Evolutionary conservation across 2,329 filamentous ascomycete species (phyloP).

Genomic region (Blumeria graminis): DNA sequence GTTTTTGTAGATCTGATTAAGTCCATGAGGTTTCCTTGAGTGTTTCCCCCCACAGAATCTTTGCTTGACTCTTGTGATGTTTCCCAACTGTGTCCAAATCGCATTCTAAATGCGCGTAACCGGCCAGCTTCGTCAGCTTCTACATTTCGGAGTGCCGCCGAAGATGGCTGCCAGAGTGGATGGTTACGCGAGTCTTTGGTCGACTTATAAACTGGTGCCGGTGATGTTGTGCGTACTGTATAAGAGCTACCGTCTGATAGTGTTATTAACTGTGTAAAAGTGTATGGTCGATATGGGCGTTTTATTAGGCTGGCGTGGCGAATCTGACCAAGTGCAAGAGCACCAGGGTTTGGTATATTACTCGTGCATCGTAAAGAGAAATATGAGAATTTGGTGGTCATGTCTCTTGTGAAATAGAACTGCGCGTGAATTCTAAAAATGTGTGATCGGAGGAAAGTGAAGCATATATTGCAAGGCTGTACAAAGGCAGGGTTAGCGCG

Average conservation of each 20-base stretch:
- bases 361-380: neutral
- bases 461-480: too few relatives aligned
- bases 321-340: constrained; percentile 7
- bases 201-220: constrained; percentile 31
- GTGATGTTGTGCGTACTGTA: constrained; percentile 54
- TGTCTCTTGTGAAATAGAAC: constrained; percentile 7
- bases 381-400: constrained; percentile 5
- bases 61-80: constrained; percentile 14
- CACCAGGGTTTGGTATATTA: neutral
- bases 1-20: neutral
- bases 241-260: constrained; percentile 79
- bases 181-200: constrained; percentile 76
- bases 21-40: neutral
- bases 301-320: constrained; percentile 66
- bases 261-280: constrained; percentile 85
- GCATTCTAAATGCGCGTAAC: constrained; percentile 60
- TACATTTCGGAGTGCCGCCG: constrained; percentile 58
- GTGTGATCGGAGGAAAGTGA: too few relatives aligned
- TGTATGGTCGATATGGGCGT: constrained; percentile 80
- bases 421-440: neutral
- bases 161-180: constrained; percentile 71
- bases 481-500: too few relatives aligned
- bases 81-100: constrained; percentile 74
- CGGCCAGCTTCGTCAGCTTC: constrained; percentile 90
- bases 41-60: neutral